Base-by-base conservation (phyloP, 306 rosid genomes). In the Oemleria cerasiformis region DNA sequence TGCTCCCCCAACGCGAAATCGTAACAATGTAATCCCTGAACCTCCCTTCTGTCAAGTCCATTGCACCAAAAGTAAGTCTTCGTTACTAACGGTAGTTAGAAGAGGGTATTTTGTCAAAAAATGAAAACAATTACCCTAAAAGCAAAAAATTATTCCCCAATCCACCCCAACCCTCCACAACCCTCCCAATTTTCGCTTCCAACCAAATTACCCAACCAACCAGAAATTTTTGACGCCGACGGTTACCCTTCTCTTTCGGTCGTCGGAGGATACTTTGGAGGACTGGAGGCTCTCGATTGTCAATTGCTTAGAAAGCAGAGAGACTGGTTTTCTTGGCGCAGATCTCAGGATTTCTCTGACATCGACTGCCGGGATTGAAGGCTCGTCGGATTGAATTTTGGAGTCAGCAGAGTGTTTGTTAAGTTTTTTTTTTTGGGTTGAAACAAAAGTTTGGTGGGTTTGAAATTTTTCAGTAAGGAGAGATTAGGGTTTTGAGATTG, bases 341-440 rank as follows among this genome's bases (percentile, higher is more conserved):
- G 74, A 70, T 70, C 74, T 58, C 30, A 44, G 30, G 9, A 7
- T 59, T 69, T 69, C 25, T 39, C 20, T 4, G 34, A 48, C 8
- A 30, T 30, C 36, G 17, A 15, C 8, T 1, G 45, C 10, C 41
- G 73, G 5, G 11, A 7, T 23, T 54, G 45, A 17, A 12, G 55
- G 47, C 65, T 70, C 20, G 45, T 56, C 13, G 44, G 66, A 71
- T 57, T 71, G 19, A 48, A 60, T 50, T 39, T 57, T 44, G 16
- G 8, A 71, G 57, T 25, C 14, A 71, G 56, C 34, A 25, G 57
- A 57, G 75, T 56, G 43, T 19, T 64, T 78, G 63, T 16, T 43
- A 34, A 55, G 38, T 50, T 38, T 65, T 30, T 9, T 6, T 16
- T 19, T 43, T 20, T 51, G 57, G 57, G 14, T 36, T 40, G 45